Percentiles rank a stretch among this genome's conserved stretches.
Evolutionary conservation across 345 rosid genomes (phyloP).

Genomic region (Cardamine occulta): DNA sequence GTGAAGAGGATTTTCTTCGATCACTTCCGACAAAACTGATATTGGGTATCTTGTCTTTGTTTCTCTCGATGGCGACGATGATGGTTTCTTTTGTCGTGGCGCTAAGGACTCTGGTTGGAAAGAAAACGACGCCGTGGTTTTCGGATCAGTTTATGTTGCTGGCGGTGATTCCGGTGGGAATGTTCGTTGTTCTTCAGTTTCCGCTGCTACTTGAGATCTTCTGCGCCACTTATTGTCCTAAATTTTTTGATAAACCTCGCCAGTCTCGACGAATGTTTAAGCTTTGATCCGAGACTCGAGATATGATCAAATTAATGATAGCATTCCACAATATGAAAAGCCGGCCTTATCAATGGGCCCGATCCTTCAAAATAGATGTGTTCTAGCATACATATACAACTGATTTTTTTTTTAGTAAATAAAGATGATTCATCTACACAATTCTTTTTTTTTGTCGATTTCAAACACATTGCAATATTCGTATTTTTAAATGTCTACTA

Average conservation of each 20-base stretch:
- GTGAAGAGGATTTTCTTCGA: constrained; percentile 57
- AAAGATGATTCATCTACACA: no score
- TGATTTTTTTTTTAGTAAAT: no score
- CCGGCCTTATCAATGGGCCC: background rate
- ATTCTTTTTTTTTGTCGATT: no score
- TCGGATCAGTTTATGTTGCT: constrained; percentile 54
- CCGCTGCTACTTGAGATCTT: constrained; percentile 73
- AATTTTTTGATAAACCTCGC: constrained; percentile 60
- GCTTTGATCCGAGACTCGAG: background rate
- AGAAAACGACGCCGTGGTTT: constrained; percentile 33
- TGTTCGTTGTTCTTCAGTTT: constrained; percentile 66
- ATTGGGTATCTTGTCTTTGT: constrained; percentile 61
- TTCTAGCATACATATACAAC: no score
- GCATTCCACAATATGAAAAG: background rate
- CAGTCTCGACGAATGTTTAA: constrained; percentile 17
- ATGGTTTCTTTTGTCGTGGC: constrained; percentile 56
- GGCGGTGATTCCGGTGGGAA: constrained; percentile 60
- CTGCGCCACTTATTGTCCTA: constrained; percentile 61
- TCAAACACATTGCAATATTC: no score
- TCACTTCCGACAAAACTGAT: constrained; percentile 59
- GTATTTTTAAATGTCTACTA: no score
- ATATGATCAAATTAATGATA: background rate
- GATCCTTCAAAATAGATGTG: background rate
- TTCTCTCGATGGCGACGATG: constrained; percentile 74
- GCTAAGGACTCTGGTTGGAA: constrained; percentile 42